Evolutionary conservation across 2,329 filamentous ascomycete genomes (phyloP).

Genomic region (Hypomyces perniciosus): DNA sequence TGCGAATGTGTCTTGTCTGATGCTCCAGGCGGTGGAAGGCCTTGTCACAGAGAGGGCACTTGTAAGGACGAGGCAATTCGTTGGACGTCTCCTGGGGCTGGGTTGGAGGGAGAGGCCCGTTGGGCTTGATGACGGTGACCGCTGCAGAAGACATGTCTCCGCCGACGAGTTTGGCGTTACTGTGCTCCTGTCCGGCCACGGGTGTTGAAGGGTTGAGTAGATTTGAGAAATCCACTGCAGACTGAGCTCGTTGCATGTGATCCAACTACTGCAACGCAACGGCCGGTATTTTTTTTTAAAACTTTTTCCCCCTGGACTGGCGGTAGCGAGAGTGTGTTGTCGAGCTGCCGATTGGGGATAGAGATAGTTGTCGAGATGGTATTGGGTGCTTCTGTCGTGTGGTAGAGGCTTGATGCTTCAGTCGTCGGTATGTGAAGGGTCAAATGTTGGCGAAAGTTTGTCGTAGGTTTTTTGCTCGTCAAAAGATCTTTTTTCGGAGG

Average conservation of each 20-base stretch:
- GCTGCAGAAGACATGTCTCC: conserved; percentile 45
- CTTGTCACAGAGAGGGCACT: conserved; percentile 96
- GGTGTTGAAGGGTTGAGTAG: conserved; percentile 56
- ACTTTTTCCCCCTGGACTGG: neutral
- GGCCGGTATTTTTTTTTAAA: neutral
- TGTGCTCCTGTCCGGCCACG: conserved; percentile 20
- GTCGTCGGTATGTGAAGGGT: neutral
- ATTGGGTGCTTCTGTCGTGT: neutral
- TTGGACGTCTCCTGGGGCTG: conserved; percentile 49
- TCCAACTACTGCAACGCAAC: conserved; percentile 18
- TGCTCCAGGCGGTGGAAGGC: conserved; percentile 97
- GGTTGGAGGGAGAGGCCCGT: conserved; percentile 56
- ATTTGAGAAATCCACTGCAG: conserved; percentile 69
- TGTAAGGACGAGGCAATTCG: conserved; percentile 93
- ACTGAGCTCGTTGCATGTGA: conserved; percentile 72
- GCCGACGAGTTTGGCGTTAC: conserved; percentile 26
- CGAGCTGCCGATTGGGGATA: no score
- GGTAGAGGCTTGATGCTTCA: neutral
- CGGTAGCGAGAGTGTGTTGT: conserved; percentile 2
- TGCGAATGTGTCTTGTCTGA: conserved; percentile 85
- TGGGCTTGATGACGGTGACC: conserved; percentile 53
- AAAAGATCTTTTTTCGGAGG: conserved; percentile 13
- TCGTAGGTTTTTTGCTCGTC: conserved; percentile 1
- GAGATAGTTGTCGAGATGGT: neutral
- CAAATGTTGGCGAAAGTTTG: neutral